Base-by-base conservation (phyloP, 345 rosid genomes). In the Jatropha curcas region DNA sequence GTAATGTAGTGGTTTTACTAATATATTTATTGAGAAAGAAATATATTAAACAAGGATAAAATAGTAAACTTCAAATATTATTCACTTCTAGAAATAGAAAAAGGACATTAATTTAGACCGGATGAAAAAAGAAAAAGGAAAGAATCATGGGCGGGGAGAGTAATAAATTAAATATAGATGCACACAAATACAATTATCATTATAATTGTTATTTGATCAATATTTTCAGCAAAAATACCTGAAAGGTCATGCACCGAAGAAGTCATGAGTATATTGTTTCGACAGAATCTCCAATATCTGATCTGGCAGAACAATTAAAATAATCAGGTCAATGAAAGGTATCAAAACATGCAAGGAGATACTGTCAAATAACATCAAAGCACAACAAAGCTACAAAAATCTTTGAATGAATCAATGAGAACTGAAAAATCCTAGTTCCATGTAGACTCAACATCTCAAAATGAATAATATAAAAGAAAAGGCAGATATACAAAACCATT, bases 221-320 rank as follows among this genome's bases (percentile, higher is more conserved):
- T 51, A 35, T 56, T 58, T 71, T 24, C 9, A 79, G 50, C 31
- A 59, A 25, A 74, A 52, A 50, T 85, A 89, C 93, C 90, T 72
- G 89, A 89, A 66, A 61, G 76, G 65, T 80, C 86, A 75, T 75
- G 84, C 71, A 74, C 77, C 13, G 90, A 84, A 59, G 88, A 89
- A 71, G 88, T 87, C 89, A 89, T 89, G 77, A 63, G 67, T 82
- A 80, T 59, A 70, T 60, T 65, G 27, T 43, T 22, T 43, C 10
- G 3, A 24, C 65, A 60, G 71, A 67, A 69, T 58, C 84, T 53
- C 65, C 60, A 51, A 80, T 46, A 73, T 74, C 27, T 22, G 71
- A 79, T 50, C 86, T 81, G 84, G 73, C 46, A 68, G 82, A 65
- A 76, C 58, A 55, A 55, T 59, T 37, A 37, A 70, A 60, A 52